Evolutionary conservation across 2,329 filamentous ascomycete species (phyloP).

Genomic region (Parastagonospora nodorum): DNA sequence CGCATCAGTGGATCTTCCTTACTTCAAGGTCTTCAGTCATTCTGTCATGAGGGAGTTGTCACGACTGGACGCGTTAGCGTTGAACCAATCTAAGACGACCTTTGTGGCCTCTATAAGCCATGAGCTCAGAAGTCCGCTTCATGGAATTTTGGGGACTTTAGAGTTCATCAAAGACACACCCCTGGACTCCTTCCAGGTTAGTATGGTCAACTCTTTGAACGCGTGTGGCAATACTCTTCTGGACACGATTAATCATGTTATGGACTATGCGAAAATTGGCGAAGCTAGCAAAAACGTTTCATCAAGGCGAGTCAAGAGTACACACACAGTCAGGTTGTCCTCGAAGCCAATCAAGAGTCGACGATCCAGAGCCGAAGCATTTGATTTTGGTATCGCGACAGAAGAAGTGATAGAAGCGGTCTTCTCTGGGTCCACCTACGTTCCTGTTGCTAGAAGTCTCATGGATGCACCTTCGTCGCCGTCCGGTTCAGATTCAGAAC

Average conservation of each 20-base stretch:
- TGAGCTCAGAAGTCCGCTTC: constrained; percentile 55
- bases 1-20: constrained; percentile 34
- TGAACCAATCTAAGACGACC: constrained; percentile 53
- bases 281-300: constrained; percentile 42
- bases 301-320: constrained; percentile 38
- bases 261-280: constrained; percentile 38
- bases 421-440: constrained; percentile 42
- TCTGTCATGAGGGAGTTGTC: constrained; percentile 63
- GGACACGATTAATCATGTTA: constrained; percentile 49
- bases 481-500: constrained; percentile 1
- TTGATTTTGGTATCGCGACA: constrained; percentile 24
- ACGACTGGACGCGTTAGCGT: constrained; percentile 56
- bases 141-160: constrained; percentile 49
- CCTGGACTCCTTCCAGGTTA: constrained; percentile 48
- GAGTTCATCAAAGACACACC: constrained; percentile 56
- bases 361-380: constrained; percentile 17
- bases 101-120: constrained; percentile 60
- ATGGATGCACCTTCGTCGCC: constrained; percentile 10
- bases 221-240: constrained; percentile 56
- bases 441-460: constrained; percentile 14
- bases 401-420: constrained; percentile 34
- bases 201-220: constrained; percentile 52
- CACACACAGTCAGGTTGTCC: constrained; percentile 32
- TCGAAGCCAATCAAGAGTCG: constrained; percentile 38
- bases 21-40: constrained; percentile 48